Evolutionary conservation across 2,329 filamentous ascomycete genomes (phyloP), one percentile per base, ranked within the genome.

Genomic region (Arthrobotrys conoides): DNA sequence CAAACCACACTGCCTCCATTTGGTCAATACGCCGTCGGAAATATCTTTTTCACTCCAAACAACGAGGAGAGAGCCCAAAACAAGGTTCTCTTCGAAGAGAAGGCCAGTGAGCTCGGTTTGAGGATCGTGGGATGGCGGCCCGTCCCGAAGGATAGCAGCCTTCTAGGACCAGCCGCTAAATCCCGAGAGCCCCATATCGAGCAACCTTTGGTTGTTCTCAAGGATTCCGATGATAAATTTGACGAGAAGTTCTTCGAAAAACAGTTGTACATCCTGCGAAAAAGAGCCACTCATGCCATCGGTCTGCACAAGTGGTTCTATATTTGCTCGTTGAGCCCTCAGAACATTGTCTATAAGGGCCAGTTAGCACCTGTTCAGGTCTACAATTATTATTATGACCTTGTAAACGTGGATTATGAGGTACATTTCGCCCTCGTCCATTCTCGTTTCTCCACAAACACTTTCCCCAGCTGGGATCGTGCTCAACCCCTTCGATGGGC

Each of bases 271-370:
- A 89, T 98, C 80, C 89, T 99, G 82, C 92, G 95, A 84, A 99
- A 99, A 89, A 92, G 94, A 83, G 92, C 94, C 68, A 97, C 94
- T 59, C 94, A 97, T 87, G 92, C 93, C 83, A 96, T 97, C 84
- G 94, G 95, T 77, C 89, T 97, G 71, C 93, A 96, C 86, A 97
- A 97, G 86, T 98, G 95, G 95, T 98, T 98, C 88, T 98, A 98
- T 85, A 88, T 98, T 76, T 98, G 95, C 88, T 97, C 94, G 63
- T 87, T 98, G 81, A 96, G 91, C 85, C 97, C 97, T 90, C 94
- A 94, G 87, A 98, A 98, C 87, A 98, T 98, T 86, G 93, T 98
- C 78, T 98, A 98, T 89, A 98, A 98, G 89, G 95, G 95, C 80
- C 96, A 98, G 85, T 88, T 98, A 81, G 92, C 95, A 53, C 95